A percentile compares a stretch with the other conserved stretches of the same genome.
Conservation (phyloP, 768 basidiomycete species). For the Podaxis sp. region DNA sequence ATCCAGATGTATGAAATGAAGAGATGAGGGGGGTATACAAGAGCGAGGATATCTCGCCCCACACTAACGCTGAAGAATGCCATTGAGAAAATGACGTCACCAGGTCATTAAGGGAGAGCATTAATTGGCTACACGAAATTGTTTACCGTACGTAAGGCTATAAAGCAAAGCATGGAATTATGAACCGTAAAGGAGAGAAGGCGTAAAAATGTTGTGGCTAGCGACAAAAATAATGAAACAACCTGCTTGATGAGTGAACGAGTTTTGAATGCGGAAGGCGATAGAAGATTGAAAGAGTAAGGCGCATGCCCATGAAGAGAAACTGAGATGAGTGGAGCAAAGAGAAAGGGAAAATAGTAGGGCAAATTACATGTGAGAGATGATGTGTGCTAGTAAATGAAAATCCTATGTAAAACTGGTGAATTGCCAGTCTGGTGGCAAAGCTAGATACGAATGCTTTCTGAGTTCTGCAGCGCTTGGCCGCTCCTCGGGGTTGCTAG, state of each 20-base stretch:
- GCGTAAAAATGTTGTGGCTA: constrained; percentile 19
- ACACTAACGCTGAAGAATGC: background rate
- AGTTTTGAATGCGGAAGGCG: constrained; percentile 12
- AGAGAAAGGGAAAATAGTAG: constrained; percentile 22
- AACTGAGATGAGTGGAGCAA: constrained; percentile 19
- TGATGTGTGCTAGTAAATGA: constrained; percentile 25
- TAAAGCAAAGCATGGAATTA: constrained; percentile 1
- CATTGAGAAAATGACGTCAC: constrained; percentile 1
- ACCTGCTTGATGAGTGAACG: constrained; percentile 12
- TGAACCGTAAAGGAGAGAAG: constrained; percentile 15
- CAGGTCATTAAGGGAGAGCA: background rate
- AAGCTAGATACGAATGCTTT: constrained; percentile 73
- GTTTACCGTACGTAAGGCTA: constrained; percentile 11
- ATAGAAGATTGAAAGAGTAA: constrained; percentile 14
- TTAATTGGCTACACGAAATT: constrained; percentile 14
- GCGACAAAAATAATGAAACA: constrained; percentile 12
- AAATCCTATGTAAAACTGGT: constrained; percentile 54
- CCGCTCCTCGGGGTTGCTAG: constrained; percentile 80
- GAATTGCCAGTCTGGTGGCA: constrained; percentile 77
- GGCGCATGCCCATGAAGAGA: constrained; percentile 6
- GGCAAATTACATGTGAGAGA: constrained; percentile 25
- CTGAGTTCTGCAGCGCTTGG: constrained; percentile 79
- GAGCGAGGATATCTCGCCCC: constrained; percentile 3
- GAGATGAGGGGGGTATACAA: background rate
- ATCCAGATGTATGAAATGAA: constrained; percentile 1